A percentile compares a stretch with the other conserved stretches of the same genome.
These are phyloP conservation scores for Pontederia paniculata DNA, from an alignment of 176 grass and related monocot genomes.

Conservation along the genomic window DNA sequence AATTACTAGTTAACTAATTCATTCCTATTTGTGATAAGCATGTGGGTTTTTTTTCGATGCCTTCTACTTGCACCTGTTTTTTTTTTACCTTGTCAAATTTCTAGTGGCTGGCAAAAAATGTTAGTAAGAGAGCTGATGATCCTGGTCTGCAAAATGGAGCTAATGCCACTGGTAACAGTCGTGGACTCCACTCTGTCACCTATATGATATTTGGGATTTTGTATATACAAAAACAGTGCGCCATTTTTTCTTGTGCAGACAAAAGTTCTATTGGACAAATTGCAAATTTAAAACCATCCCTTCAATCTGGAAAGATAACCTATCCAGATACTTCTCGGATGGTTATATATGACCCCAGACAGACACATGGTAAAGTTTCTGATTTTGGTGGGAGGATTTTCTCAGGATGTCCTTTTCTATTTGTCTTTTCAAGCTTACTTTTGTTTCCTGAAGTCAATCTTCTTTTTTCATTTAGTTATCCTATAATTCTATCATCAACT, in stretches of 20 bases:
- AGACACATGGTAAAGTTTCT: constrained; percentile 57
- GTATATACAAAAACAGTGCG: constrained; percentile 7
- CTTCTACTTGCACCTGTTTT: no score
- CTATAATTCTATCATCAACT: no score
- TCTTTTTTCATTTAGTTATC: no score
- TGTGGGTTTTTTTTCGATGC: no score
- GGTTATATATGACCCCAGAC: constrained; percentile 89
- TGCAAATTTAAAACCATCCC: constrained; percentile 26
- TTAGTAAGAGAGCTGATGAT: constrained; percentile 45
- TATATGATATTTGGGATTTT: no score
- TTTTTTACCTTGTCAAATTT: constrained; percentile 19
- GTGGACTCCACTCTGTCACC: neutral
- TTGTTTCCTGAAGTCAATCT: no score
- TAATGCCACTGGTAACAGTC: constrained; percentile 35
- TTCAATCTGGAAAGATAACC: constrained; percentile 45
- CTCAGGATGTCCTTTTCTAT: neutral
- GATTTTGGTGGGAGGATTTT: constrained; percentile 4
- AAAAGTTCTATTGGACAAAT: constrained; percentile 29
- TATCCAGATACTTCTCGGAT: constrained; percentile 82
- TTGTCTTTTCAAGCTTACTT: no score
- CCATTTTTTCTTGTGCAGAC: constrained; percentile 23
- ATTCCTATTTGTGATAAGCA: no score
- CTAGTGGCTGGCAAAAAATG: constrained; percentile 81
- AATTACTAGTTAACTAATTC: no score
- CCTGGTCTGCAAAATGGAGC: constrained; percentile 27